Conservation (phyloP, 768 basidiomycete species). For the Hemileccinum rubropunctum region DNA sequence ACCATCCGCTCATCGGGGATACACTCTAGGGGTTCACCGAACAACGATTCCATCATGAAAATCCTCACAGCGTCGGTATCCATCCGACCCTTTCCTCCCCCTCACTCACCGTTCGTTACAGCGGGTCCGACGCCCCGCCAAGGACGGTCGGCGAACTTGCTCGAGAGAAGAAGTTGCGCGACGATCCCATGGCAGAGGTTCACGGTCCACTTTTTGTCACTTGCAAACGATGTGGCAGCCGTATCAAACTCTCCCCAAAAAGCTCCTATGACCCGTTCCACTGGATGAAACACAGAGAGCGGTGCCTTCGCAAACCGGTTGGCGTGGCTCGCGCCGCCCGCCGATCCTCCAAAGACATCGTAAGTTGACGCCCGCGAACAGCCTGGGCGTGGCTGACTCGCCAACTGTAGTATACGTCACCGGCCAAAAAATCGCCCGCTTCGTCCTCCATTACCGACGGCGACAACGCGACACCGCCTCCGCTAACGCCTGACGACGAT, state of each 20-base stretch:
- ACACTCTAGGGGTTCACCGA: slow-evolving; percentile 25
- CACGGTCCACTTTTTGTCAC: slow-evolving; percentile 49
- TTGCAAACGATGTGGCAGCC: slow-evolving; percentile 52
- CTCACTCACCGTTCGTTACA: slow-evolving; percentile 15
- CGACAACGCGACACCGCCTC: slow-evolving; percentile 33
- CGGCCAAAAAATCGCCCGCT: slow-evolving; percentile 21
- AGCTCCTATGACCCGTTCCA: slow-evolving; percentile 65
- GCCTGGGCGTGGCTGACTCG: slow-evolving; percentile 2
- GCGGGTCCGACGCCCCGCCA: slow-evolving; percentile 27
- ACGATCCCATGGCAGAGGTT: slow-evolving; percentile 52
- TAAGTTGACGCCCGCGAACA: slow-evolving; percentile 7
- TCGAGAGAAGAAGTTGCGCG: slow-evolving; percentile 50
- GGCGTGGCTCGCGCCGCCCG: slow-evolving; percentile 13
- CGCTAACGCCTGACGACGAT: slow-evolving; percentile 37
- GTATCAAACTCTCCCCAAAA: slow-evolving; percentile 67
- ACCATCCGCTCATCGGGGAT: slow-evolving; percentile 11
- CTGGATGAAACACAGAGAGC: slow-evolving; percentile 61
- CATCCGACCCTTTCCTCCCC: not conserved
- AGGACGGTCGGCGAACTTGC: slow-evolving; percentile 43
- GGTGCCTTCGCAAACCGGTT: slow-evolving; percentile 52
- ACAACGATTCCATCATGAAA: slow-evolving; percentile 19
- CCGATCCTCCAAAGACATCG: slow-evolving; percentile 23
- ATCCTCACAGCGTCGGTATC: slow-evolving; percentile 20
- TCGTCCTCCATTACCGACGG: slow-evolving; percentile 30
- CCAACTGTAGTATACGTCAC: slow-evolving; percentile 17